Conservation (phyloP, 345 rosid species). For the Physaria fendleri region DNA sequence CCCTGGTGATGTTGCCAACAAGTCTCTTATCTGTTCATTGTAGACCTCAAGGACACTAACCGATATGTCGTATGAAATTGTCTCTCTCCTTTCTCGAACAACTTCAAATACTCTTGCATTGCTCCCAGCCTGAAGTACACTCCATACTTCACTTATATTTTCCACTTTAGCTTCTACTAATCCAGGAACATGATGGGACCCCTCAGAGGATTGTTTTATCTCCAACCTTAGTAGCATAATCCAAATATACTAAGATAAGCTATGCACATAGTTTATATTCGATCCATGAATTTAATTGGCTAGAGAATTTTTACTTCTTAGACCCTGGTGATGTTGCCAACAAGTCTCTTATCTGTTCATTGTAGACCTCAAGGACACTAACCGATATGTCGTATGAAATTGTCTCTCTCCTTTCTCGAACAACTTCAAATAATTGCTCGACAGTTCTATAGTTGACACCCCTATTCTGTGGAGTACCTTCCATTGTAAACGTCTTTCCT, state of each 20-base stretch:
- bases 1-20: slow-evolving; percentile 69
- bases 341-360: slow-evolving; percentile 93
- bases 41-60: slow-evolving; percentile 98
- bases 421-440: slow-evolving; percentile 64
- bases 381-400: slow-evolving; percentile 65
- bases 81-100: slow-evolving; percentile 74
- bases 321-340: slow-evolving; percentile 71
- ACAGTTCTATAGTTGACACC: slow-evolving; percentile 97
- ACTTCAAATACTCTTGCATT: slow-evolving; percentile 63
- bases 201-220: slow-evolving; percentile 83
- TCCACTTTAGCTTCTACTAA: slow-evolving; percentile 77
- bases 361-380: slow-evolving; percentile 95
- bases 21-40: slow-evolving; percentile 93
- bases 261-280: not conserved
- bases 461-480: slow-evolving; percentile 71
- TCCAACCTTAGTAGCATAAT: slow-evolving; percentile 54
- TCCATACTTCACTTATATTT: slow-evolving; percentile 71
- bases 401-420: slow-evolving; percentile 73
- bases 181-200: slow-evolving; percentile 84
- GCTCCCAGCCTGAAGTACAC: slow-evolving; percentile 83
- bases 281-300: not conserved
- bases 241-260: not conserved
- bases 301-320: slow-evolving; percentile 47
- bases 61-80: slow-evolving; percentile 55
- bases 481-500: slow-evolving; percentile 98